Evolutionary conservation across 1,284 basidiomycete genomes (phyloP).

Genomic region (Malassezia dermatis): DNA sequence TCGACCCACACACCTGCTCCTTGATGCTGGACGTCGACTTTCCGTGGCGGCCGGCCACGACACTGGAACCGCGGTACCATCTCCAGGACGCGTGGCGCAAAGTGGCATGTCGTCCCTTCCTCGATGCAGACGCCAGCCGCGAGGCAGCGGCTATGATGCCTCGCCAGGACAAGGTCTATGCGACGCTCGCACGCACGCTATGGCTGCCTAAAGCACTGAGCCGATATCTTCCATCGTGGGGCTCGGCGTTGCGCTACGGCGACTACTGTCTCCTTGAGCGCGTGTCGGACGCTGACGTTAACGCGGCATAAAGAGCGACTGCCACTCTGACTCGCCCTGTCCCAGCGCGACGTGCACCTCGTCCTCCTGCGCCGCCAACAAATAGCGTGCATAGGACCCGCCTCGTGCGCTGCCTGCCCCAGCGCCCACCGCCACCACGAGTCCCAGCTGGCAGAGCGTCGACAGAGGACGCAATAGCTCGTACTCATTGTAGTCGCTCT

Average conservation of each 20-base stretch:
- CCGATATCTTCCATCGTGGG: not conserved
- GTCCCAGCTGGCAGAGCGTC: slow-evolving; percentile 26
- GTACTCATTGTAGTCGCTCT: slow-evolving; percentile 2
- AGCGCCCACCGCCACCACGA: slow-evolving; percentile 36
- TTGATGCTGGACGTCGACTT: slow-evolving; percentile 33
- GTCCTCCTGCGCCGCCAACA: slow-evolving; percentile 38
- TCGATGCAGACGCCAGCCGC: slow-evolving; percentile 32
- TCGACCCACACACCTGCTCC: slow-evolving; percentile 28
- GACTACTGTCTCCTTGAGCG: slow-evolving; percentile 31
- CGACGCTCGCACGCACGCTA: slow-evolving; percentile 26
- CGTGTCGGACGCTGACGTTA: not conserved
- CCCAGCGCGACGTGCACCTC: slow-evolving; percentile 36
- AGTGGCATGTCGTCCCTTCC: slow-evolving; percentile 29
- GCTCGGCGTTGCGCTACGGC: slow-evolving; percentile 20
- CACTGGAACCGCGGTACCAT: slow-evolving; percentile 26
- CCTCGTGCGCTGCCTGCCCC: slow-evolving; percentile 34
- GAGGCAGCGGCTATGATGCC: slow-evolving; percentile 10
- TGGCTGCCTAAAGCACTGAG: slow-evolving; percentile 23
- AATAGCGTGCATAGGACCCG: slow-evolving; percentile 27
- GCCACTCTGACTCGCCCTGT: slow-evolving; percentile 22
- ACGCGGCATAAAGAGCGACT: slow-evolving; percentile 2
- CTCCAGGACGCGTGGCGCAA: slow-evolving; percentile 23
- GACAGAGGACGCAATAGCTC: slow-evolving; percentile 25
- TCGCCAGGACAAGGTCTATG: slow-evolving; percentile 4
- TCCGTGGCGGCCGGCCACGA: slow-evolving; percentile 1